phyloP scores from a whole-genome alignment of 2,329 filamentous ascomycete species.

The Trichoderma atrobrunneum region DNA sequence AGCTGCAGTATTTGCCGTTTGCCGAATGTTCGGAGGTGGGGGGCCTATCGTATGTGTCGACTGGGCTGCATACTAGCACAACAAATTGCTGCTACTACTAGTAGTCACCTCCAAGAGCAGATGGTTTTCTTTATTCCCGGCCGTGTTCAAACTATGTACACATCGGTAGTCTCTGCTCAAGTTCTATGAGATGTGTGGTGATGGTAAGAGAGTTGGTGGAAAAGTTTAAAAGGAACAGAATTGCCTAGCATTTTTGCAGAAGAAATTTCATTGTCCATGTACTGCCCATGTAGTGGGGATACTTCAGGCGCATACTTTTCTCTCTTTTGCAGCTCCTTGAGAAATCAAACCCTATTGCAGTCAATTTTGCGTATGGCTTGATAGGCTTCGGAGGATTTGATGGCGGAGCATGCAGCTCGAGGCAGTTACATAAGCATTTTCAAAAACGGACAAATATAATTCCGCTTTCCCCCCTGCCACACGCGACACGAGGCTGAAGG shows the following conservation, averaged over 20 bases:
- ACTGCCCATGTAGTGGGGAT: neutral
- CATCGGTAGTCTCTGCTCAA: neutral
- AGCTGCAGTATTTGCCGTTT: constrained; percentile 12
- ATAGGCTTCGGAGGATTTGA: neutral
- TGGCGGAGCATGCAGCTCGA: neutral
- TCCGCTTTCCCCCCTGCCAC: constrained; percentile 16
- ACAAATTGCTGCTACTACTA: neutral
- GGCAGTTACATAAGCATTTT: neutral
- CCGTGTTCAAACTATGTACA: neutral
- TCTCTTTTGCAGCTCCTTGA: neutral
- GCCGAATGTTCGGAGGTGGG: neutral
- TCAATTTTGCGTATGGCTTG: neutral
- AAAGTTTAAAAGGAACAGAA: neutral
- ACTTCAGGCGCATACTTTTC: neutral
- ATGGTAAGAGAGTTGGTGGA: neutral
- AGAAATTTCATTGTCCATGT: neutral
- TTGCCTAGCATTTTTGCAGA: neutral
- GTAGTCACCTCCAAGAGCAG: neutral
- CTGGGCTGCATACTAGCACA: neutral
- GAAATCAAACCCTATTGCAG: neutral
- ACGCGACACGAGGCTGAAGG: constrained; percentile 22
- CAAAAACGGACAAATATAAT: neutral
- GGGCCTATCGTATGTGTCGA: neutral
- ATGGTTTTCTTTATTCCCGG: neutral
- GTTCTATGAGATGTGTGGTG: neutral